phyloP scores from a whole-genome alignment of 148 eudicot species.

The Rhododendron ferrugineum region DNA sequence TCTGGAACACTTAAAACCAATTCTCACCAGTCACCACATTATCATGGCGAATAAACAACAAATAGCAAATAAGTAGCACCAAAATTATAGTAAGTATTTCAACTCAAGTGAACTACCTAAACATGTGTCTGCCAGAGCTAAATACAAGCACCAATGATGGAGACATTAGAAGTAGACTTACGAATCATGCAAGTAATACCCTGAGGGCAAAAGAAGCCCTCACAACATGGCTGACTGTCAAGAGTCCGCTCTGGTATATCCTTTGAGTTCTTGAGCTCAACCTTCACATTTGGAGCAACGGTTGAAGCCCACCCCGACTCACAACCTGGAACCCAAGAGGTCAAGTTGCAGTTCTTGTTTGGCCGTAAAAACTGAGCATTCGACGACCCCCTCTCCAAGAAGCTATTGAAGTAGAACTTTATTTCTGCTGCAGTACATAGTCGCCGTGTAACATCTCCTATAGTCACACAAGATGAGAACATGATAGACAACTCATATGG shows the following conservation, averaged over 20 bases:
- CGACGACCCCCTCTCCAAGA: constrained; percentile 34
- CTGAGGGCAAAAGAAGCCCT: constrained; percentile 89
- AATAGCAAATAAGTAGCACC: neutral
- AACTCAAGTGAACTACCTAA: neutral
- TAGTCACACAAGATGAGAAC: neutral
- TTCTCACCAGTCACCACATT: neutral
- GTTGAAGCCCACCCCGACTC: constrained; percentile 90
- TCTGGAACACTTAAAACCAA: neutral
- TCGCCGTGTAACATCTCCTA: constrained; percentile 63
- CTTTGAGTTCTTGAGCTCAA: constrained; percentile 44
- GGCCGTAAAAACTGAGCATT: constrained; percentile 56
- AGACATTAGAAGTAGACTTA: constrained; percentile 35
- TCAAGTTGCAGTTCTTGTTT: constrained; percentile 77
- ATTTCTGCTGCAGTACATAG: constrained; percentile 86
- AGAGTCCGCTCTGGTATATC: constrained; percentile 56
- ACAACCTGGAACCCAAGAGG: constrained; percentile 74
- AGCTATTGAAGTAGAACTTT: constrained; percentile 66
- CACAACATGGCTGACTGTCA: constrained; percentile 76
- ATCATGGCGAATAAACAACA: neutral
- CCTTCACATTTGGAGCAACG: constrained; percentile 37
- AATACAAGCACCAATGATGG: neutral
- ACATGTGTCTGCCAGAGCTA: neutral
- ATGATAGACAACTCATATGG: neutral
- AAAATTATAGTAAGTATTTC: neutral
- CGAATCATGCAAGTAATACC: constrained; percentile 99